Evolutionary conservation across 2,329 filamentous ascomycete species (phyloP).

Genomic region (Fusarium chlamydosporum): DNA sequence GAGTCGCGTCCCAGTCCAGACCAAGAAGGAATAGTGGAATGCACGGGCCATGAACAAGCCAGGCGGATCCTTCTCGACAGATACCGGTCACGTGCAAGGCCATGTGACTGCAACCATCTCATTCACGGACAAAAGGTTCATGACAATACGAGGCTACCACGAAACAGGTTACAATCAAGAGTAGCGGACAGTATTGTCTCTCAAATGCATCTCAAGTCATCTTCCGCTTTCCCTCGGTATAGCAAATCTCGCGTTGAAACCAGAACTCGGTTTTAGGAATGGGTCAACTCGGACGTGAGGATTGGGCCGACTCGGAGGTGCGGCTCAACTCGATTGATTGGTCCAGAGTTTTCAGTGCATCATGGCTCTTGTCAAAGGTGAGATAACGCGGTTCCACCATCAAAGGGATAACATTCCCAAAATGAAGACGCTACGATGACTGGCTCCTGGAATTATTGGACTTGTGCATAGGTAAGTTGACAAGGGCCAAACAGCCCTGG

Average conservation of each 20-base stretch:
- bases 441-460: conserved; percentile 3
- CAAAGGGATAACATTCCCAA: neutral
- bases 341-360: conserved; percentile 28
- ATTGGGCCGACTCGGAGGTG: conserved; percentile 31
- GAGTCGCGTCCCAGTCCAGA: conserved; percentile 28
- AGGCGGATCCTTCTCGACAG: rapidly evolving
- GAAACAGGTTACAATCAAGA: neutral
- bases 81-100: conserved; percentile 10
- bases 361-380: conserved; percentile 27
- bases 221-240: conserved; percentile 8
- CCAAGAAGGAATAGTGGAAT: neutral
- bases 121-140: no score
- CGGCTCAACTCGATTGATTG: conserved; percentile 31
- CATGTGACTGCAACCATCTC: neutral
- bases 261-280: conserved; percentile 37
- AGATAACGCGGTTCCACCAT: conserved; percentile 23
- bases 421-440: conserved; percentile 4
- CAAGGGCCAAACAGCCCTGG: conserved; percentile 6
- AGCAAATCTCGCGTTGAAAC: neutral
- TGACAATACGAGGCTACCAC: neutral
- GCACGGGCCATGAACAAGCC: conserved; percentile 20
- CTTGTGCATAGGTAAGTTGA: neutral
- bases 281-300: conserved; percentile 35
- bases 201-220: neutral
- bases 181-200: neutral